These are phyloP conservation scores for Blumeriella jaapii DNA, from an alignment of 2,329 filamentous ascomycete species.

Conservation along the genomic window DNA sequence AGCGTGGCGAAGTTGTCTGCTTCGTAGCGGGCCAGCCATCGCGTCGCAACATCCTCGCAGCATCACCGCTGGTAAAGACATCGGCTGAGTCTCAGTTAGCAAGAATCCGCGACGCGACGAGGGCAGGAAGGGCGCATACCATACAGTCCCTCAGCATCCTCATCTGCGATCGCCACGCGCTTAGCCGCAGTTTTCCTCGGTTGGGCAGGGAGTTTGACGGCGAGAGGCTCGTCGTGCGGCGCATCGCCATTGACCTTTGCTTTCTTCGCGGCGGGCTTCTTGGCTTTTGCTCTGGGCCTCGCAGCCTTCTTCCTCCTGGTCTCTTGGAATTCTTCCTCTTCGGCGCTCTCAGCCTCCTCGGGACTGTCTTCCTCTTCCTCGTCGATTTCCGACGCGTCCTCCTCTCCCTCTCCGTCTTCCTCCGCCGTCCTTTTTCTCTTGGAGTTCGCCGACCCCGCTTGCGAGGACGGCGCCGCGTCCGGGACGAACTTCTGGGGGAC, in stretches of 20 bases:
- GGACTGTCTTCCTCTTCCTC: constrained; percentile 33
- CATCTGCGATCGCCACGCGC: constrained; percentile 36
- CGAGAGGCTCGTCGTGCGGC: constrained; percentile 42
- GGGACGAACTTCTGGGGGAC: constrained; percentile 48
- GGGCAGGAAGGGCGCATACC: constrained; percentile 16
- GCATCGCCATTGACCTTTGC: constrained; percentile 50
- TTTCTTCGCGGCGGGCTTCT: constrained; percentile 51
- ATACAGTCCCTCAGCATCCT: constrained; percentile 21
- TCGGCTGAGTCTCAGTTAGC: constrained; percentile 37
- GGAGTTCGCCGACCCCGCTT: constrained; percentile 30
- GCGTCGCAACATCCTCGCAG: constrained; percentile 45
- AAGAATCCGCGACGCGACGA: not conserved
- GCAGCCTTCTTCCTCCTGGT: constrained; percentile 27
- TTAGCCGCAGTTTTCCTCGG: constrained; percentile 24
- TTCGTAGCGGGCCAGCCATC: constrained; percentile 49
- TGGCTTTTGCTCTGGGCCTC: constrained; percentile 23
- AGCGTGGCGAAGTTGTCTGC: constrained; percentile 42
- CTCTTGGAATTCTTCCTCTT: constrained; percentile 35
- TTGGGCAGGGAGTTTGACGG: constrained; percentile 29
- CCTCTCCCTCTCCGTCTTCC: constrained; percentile 35
- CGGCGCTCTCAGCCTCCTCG: constrained; percentile 32
- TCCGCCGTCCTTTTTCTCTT: constrained; percentile 50
- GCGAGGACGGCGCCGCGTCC: constrained; percentile 31
- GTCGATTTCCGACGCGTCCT: constrained; percentile 36
- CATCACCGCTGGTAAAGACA: constrained; percentile 48